Evolutionary conservation across 176 grass and related monocot genomes (phyloP), one percentile per base, ranked within the genome.

Genomic region (Aegilops bicornis): DNA sequence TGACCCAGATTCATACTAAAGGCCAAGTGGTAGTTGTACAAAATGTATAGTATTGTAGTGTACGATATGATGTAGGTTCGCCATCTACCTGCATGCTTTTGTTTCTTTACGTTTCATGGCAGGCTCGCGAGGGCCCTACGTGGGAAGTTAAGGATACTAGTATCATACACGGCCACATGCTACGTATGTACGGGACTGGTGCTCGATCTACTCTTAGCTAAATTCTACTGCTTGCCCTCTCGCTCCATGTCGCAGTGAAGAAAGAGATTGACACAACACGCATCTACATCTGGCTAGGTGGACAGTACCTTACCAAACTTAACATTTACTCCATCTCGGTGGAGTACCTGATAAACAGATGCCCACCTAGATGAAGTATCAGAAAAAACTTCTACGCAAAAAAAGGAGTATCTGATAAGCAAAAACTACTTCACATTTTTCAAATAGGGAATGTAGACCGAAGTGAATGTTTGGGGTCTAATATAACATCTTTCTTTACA

Each of bases 41-140:
- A 20, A 56, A 56, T 56, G 52, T 50, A 35, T 22, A 33, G 19
- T 37, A 22, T 54, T 2, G 11, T 22, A 33, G 66, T 20, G 35
- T 73, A 73, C 11, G 12, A 30, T 85, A 52, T 62, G 22, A 23
- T 39, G 74, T 87, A 50, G 29, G 30, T 42, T 64, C 17, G 37
- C 54, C 75, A 84, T 63, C 29, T 48, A 78, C 62, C 33, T 39
- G 68, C 67, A 6, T 14, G 2, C 36, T 86, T 86, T 77, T 77
- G 69, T 77, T 70, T 69, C 29, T 86, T 86, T 81, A 81, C 64
- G 67, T 78, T 78, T 70, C 80, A 33, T 67, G 39, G 63, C 80
- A 69, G 33, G 19, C 1, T 1, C 3, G 68, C 1, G 88, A 19
- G 50, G 77, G 59, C 69, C 37, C 83, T 78, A 86, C 83, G 14